phyloP scores from a whole-genome alignment of 139 green algal species.

The Diplosphaera chodatii region DNA sequence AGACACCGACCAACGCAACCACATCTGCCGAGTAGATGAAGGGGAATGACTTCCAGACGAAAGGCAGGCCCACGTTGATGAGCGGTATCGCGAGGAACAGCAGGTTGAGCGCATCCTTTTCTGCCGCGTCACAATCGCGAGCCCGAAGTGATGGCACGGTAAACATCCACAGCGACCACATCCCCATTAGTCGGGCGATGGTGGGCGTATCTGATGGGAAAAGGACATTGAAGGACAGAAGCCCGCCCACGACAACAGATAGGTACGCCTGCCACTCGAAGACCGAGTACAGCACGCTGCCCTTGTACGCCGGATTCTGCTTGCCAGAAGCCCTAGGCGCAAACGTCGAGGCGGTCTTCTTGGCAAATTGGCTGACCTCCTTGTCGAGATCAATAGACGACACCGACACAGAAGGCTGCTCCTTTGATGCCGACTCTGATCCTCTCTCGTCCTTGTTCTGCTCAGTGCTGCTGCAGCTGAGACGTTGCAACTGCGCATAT shows the following conservation, averaged over 20 bases:
- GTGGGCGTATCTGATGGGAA: slow-evolving; percentile 86
- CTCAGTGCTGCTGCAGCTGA: not conserved
- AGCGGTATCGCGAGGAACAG: slow-evolving; percentile 90
- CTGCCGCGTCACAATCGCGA: slow-evolving; percentile 75
- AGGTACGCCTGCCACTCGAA: slow-evolving; percentile 84
- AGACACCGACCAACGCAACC: slow-evolving; percentile 65
- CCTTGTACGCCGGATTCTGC: no score
- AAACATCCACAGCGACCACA: slow-evolving; percentile 98
- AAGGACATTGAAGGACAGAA: slow-evolving; percentile 94
- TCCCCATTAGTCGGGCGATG: slow-evolving; percentile 89
- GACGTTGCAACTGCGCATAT: not conserved
- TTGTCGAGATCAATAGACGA: slow-evolving; percentile 26
- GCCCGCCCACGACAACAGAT: slow-evolving; percentile 61
- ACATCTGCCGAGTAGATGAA: slow-evolving; percentile 87
- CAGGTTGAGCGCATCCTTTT: slow-evolving; percentile 96
- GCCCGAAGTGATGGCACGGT: slow-evolving; percentile 87
- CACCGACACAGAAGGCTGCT: not conserved
- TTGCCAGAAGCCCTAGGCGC: slow-evolving; percentile 75
- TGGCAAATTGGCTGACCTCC: slow-evolving; percentile 54
- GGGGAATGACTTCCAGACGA: slow-evolving; percentile 90
- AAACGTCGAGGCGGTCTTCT: slow-evolving; percentile 75
- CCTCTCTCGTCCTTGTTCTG: not conserved
- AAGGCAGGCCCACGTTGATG: slow-evolving; percentile 88
- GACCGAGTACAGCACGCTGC: slow-evolving; percentile 58
- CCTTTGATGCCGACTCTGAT: not conserved